Evolutionary conservation across 345 rosid genomes (phyloP).

Genomic region (Punica granatum): DNA sequence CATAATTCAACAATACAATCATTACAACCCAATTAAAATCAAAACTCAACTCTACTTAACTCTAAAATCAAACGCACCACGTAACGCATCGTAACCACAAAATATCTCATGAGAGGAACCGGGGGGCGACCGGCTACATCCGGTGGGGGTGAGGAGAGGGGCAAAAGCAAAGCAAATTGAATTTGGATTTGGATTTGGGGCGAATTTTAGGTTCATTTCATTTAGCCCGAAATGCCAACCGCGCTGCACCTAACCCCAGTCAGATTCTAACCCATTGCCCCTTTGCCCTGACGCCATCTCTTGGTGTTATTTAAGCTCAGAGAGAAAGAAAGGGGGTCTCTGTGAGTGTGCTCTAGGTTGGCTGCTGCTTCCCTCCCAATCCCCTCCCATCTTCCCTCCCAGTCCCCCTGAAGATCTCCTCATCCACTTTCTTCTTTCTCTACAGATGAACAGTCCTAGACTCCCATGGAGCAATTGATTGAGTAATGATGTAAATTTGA

Average conservation of each 20-base stretch:
- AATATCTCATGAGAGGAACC: background rate
- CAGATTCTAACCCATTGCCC: conserved; percentile 7
- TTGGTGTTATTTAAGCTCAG: background rate
- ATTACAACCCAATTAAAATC: too few relatives aligned
- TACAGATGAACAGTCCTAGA: background rate
- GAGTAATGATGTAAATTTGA: conserved; percentile 1
- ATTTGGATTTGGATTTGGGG: conserved; percentile 5
- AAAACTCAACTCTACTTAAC: too few relatives aligned
- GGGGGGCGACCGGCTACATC: background rate
- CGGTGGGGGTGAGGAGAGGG: background rate
- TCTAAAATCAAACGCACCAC: too few relatives aligned
- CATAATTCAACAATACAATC: too few relatives aligned
- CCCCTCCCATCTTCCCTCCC: too few relatives aligned
- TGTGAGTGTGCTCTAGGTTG: background rate
- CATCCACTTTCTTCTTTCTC: background rate
- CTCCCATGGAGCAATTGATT: background rate
- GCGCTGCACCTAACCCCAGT: conserved; percentile 7
- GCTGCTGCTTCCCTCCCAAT: background rate
- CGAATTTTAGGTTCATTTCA: conserved; percentile 7
- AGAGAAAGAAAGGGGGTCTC: background rate
- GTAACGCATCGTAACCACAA: background rate
- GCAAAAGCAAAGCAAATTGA: background rate
- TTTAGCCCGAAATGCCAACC: conserved; percentile 10
- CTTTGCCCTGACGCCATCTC: background rate
- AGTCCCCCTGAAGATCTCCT: background rate